These are phyloP conservation scores for Populus deltoides DNA, from an alignment of 345 rosid genomes.

Conservation along the genomic window DNA sequence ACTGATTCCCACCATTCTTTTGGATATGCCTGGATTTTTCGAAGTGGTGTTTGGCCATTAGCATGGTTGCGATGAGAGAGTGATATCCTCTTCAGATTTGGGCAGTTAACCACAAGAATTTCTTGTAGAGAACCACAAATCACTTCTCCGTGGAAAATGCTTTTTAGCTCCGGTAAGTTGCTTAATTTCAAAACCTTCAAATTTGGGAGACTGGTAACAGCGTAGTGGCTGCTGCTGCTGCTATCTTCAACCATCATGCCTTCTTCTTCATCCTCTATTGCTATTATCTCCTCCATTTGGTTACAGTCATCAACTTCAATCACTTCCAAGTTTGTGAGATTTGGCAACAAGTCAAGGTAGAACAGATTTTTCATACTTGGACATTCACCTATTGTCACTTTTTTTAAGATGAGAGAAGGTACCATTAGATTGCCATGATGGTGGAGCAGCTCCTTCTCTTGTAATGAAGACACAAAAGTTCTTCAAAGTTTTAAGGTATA, in stretches of 20 bases:
- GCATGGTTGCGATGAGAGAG: not conserved
- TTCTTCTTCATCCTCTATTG: not conserved
- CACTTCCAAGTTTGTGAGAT: slow-evolving; percentile 22
- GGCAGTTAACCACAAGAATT: not conserved
- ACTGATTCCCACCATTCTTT: slow-evolving; percentile 15
- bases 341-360: not conserved
- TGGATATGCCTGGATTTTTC: not conserved
- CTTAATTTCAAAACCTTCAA: not conserved
- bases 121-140: slow-evolving; percentile 11
- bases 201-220: slow-evolving; percentile 6
- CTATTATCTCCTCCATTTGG: slow-evolving; percentile 27
- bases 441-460: not conserved
- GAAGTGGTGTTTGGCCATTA: not conserved
- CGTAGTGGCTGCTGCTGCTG: not conserved
- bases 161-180: not conserved
- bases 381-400: not conserved
- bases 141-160: not conserved
- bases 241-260: not conserved
- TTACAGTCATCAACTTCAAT: not conserved
- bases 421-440: not conserved
- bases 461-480: not conserved
- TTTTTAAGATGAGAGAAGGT: not conserved
- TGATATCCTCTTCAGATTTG: slow-evolving; percentile 19
- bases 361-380: slow-evolving; percentile 15
- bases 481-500: not conserved